A percentile compares a stretch with the other conserved stretches of the same genome.
These are phyloP conservation scores for Pseudoneurospora amorphoporcata DNA, from an alignment of 495 filamentous ascomycete species.

Conservation along the genomic window DNA sequence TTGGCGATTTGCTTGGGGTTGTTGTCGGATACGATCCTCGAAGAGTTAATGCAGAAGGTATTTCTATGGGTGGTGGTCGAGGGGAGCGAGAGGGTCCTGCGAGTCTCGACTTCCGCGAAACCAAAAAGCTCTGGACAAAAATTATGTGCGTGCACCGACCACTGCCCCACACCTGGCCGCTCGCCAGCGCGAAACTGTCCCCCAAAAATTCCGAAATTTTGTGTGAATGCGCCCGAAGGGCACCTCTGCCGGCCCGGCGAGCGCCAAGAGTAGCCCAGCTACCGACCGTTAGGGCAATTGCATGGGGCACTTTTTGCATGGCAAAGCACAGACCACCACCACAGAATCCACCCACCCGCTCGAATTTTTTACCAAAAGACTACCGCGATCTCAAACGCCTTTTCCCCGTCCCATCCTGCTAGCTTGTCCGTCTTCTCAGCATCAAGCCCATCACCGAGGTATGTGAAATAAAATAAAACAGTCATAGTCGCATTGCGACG, in stretches of 20 bases:
- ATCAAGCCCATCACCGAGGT: neutral
- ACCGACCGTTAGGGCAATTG: slow-evolving; percentile 16
- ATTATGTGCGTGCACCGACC: slow-evolving; percentile 18
- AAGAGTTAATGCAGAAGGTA: slow-evolving; percentile 28
- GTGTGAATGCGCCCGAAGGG: slow-evolving; percentile 5
- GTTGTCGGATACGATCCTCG: slow-evolving; percentile 44
- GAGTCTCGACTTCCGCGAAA: neutral
- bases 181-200: neutral
- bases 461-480: neutral
- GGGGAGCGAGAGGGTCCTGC: neutral
- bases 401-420: neutral
- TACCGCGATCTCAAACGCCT: neutral
- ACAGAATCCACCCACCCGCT: slow-evolving; percentile 6
- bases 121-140: slow-evolving; percentile 9
- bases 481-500: neutral
- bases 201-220: slow-evolving; percentile 10
- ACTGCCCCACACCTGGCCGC: slow-evolving; percentile 8
- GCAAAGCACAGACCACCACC: slow-evolving; percentile 18
- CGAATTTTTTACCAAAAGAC: neutral
- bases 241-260: neutral
- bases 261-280: neutral
- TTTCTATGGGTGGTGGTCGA: neutral
- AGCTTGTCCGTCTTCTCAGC: neutral
- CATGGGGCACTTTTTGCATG: slow-evolving; percentile 1
- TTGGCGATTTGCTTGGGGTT: slow-evolving; percentile 32